Evolutionary conservation across 768 basidiomycete species (phyloP).

Genomic region (Coprinopsis strossmayeri): DNA sequence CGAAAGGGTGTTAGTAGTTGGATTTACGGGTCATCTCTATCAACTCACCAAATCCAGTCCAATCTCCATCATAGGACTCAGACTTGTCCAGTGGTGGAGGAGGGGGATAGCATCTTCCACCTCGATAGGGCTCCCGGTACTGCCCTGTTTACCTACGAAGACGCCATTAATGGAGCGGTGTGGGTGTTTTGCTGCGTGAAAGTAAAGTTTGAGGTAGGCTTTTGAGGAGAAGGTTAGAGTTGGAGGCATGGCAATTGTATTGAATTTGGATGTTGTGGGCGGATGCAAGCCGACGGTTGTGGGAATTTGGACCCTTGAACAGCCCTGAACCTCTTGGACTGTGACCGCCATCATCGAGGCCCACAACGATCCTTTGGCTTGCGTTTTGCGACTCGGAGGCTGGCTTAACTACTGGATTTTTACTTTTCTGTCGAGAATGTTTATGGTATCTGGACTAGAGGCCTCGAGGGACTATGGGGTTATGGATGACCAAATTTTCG

Average conservation of each 20-base stretch:
- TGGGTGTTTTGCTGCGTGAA: slow-evolving; percentile 78
- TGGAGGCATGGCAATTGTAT: slow-evolving; percentile 9
- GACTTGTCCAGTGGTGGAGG: slow-evolving; percentile 78
- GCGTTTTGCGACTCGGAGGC: too few species aligned
- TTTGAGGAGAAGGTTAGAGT: slow-evolving; percentile 49
- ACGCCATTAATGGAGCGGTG: slow-evolving; percentile 72
- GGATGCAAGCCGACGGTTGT: not conserved
- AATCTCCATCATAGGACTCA: slow-evolving; percentile 84
- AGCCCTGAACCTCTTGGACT: not conserved
- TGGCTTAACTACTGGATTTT: too few species aligned
- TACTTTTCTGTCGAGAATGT: too few species aligned
- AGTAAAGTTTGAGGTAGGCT: slow-evolving; percentile 68
- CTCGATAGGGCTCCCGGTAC: slow-evolving; percentile 27
- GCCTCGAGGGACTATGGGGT: too few species aligned
- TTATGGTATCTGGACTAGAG: too few species aligned
- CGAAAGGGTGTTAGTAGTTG: too few species aligned
- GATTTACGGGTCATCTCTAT: slow-evolving; percentile 7
- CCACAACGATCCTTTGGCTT: too few species aligned
- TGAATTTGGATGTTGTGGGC: not conserved
- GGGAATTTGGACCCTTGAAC: too few species aligned
- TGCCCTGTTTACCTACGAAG: slow-evolving; percentile 49
- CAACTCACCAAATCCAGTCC: slow-evolving; percentile 64
- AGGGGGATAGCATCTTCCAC: slow-evolving; percentile 69
- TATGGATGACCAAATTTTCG: too few species aligned
- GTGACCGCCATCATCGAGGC: not conserved